phyloP scores from a whole-genome alignment of 331 rosid genomes.

The Rhamnella rubrinervis region DNA sequence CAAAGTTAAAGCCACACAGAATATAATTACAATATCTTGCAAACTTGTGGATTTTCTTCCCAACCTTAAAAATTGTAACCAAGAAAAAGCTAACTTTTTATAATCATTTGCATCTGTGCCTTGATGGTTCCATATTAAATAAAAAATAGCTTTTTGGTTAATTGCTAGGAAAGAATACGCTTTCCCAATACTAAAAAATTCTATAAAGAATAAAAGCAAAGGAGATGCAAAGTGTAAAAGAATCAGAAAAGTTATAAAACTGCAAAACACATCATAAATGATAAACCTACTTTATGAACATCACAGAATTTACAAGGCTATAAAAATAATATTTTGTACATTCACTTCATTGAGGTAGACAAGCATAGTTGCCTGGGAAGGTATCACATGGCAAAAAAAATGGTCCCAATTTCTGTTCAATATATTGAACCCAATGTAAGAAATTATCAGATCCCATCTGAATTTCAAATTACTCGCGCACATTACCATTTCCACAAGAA shows the following conservation, averaged over 20 bases:
- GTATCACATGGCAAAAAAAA: neutral
- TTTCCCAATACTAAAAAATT: slow-evolving; percentile 15
- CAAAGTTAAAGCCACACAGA: slow-evolving; percentile 10
- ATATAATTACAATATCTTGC: slow-evolving; percentile 2
- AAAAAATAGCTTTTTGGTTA: slow-evolving; percentile 6
- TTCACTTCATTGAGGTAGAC: slow-evolving; percentile 12
- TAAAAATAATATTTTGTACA: slow-evolving; percentile 10
- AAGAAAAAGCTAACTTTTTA: slow-evolving; percentile 6
- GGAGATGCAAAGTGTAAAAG: slow-evolving; percentile 27
- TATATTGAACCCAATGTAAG: neutral
- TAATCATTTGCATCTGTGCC: slow-evolving; percentile 16
- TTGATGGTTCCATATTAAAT: neutral
- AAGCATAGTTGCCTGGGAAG: slow-evolving; percentile 21
- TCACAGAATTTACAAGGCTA: slow-evolving; percentile 26
- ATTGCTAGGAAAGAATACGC: slow-evolving; percentile 20
- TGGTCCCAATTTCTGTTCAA: neutral
- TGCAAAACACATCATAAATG: slow-evolving; percentile 25
- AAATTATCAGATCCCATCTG: neutral
- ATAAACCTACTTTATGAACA: slow-evolving; percentile 28
- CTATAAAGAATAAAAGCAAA: slow-evolving; percentile 41
- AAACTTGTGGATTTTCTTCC: slow-evolving; percentile 13
- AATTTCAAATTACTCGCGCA: neutral
- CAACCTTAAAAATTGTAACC: neutral
- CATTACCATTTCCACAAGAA: slow-evolving; percentile 10
- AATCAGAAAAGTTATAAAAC: slow-evolving; percentile 20